Percentiles rank a stretch among this genome's conserved stretches.
Evolutionary conservation across 2,329 filamentous ascomycete genomes (phyloP).

Genomic region (Stagonosporopsis rhizophila): DNA sequence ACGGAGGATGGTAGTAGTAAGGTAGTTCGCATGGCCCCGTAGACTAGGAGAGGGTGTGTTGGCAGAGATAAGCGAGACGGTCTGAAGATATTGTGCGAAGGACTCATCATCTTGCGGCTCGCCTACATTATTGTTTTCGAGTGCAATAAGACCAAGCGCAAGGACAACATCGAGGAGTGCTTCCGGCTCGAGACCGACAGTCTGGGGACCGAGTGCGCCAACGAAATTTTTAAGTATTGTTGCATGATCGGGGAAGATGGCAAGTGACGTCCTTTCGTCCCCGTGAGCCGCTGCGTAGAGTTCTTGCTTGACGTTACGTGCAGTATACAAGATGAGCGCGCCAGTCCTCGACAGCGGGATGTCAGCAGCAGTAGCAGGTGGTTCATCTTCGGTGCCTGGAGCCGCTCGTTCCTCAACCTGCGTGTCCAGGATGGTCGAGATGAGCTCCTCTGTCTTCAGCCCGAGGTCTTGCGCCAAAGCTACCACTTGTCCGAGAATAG

Average conservation of each 20-base stretch:
- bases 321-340: slow-evolving; percentile 61
- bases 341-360: slow-evolving; percentile 65
- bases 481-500: slow-evolving; percentile 75
- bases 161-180: slow-evolving; percentile 63
- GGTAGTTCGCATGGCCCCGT: slow-evolving; percentile 57
- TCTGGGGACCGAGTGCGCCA: slow-evolving; percentile 47
- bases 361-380: slow-evolving; percentile 59
- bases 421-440: slow-evolving; percentile 53
- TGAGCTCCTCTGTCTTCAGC: slow-evolving; percentile 57
- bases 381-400: slow-evolving; percentile 61
- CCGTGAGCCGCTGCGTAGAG: slow-evolving; percentile 55
- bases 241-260: slow-evolving; percentile 62
- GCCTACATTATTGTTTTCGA: slow-evolving; percentile 55
- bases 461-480: slow-evolving; percentile 68
- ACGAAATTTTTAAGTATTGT: slow-evolving; percentile 61
- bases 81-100: slow-evolving; percentile 61
- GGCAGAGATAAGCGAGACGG: slow-evolving; percentile 56
- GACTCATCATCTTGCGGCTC: slow-evolving; percentile 58
- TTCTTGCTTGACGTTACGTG: slow-evolving; percentile 58
- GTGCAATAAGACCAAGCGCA: slow-evolving; percentile 59
- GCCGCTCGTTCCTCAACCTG: slow-evolving; percentile 50
- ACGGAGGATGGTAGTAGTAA: slow-evolving; percentile 58
- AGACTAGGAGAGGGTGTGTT: slow-evolving; percentile 57
- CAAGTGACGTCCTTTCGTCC: slow-evolving; percentile 47
- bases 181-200: slow-evolving; percentile 53